Evolutionary conservation across 176 grass and related monocot species (phyloP), one percentile per base, ranked within the genome.

Genomic region (Bolboschoenus planiculmis): DNA sequence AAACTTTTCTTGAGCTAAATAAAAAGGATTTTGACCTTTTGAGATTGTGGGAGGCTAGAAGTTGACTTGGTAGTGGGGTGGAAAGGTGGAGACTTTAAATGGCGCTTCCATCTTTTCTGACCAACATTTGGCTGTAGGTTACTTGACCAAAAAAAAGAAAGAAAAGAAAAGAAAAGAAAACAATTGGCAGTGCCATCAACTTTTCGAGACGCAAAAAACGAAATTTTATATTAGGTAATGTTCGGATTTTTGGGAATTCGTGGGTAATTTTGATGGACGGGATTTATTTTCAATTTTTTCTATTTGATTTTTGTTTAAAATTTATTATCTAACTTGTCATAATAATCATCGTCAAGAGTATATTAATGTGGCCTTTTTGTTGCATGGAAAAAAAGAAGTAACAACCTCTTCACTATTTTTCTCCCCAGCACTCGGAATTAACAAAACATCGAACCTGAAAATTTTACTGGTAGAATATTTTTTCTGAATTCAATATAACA

Each of bases 11-110:
- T 46, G 21, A 47, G 23, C 5, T 16, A 26, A 73, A 73, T 73
- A 50, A 75, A 75, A 75, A 30, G 68, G 13, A n/a, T 70, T 75
- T 50, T 50, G 42, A 50, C 42, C 42, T 31, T 75, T 71, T 75
- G 10, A 31, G 43, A 75, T 75, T 26, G 36, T 74, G 10, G 43
- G 44, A 24, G 4, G 4, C 20, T 63, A 63, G 10, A 46, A 50
- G 71, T 75, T 75, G 71, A 75, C 71, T 50, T 50, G 24, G 2
- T 15, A 67, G 63, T 36, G 31, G 70, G 29, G 40, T 44, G 70
- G 3, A 48, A 9, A 44, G 10, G 67, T 24, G 37, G 67, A 44
- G 5, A 75, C 71, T 75, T 75, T 20, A 37, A 67, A 67, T 67
- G 63, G 63, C 16, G 5, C 6, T 67, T 37, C 33, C 63, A 67